These are phyloP conservation scores for Populus tomentosa DNA, from an alignment of 441 rosid genomes.

Conservation along the genomic window DNA sequence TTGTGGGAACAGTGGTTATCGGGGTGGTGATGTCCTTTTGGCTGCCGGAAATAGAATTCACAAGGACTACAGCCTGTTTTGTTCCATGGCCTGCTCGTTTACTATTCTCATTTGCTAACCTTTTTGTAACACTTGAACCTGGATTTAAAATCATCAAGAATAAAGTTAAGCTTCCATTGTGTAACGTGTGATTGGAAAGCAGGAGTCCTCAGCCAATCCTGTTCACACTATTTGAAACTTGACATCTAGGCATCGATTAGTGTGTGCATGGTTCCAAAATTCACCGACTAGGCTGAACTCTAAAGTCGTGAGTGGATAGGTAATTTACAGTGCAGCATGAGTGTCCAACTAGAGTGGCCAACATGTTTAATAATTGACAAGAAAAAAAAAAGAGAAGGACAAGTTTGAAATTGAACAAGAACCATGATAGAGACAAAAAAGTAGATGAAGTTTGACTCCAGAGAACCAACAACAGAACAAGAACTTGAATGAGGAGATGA, in stretches of 20 bases:
- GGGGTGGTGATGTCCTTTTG: constrained; percentile 79
- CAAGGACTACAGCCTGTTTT: neutral
- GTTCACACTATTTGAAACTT: neutral
- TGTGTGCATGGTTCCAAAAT: neutral
- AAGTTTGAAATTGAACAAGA: constrained; percentile 15
- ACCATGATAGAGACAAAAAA: constrained; percentile 11
- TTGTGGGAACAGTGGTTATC: constrained; percentile 66
- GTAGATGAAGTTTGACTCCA: constrained; percentile 9
- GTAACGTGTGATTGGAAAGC: neutral
- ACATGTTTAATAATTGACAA: constrained; percentile 15
- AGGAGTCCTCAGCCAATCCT: neutral
- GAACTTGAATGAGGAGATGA: neutral
- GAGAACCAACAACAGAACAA: neutral
- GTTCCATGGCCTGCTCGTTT: neutral
- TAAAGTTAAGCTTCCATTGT: no score
- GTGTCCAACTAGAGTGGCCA: constrained; percentile 12
- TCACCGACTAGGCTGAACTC: neutral
- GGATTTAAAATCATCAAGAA: neutral
- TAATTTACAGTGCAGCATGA: neutral
- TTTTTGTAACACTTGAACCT: constrained; percentile 31
- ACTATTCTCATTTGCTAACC: constrained; percentile 15
- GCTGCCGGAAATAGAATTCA: constrained; percentile 11
- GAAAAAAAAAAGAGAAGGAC: neutral
- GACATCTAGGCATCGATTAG: neutral
- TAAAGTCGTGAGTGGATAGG: neutral